These are phyloP conservation scores for Amauroascus niger DNA, from an alignment of 2,329 filamentous ascomycete genomes.

Conservation along the genomic window DNA sequence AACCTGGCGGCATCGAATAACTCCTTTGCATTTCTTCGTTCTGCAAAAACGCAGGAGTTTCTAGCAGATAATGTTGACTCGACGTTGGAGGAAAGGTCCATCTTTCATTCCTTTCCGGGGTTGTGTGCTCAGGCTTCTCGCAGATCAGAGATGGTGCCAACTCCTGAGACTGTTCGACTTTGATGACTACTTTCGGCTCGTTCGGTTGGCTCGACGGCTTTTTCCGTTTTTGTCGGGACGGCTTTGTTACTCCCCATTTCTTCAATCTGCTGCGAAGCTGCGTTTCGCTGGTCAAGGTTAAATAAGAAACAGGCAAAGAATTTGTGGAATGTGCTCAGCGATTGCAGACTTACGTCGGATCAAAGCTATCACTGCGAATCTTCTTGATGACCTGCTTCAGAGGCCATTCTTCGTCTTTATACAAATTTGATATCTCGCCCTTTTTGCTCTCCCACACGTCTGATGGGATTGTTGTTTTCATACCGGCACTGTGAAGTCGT, in stretches of 20 bases:
- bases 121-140: not conserved
- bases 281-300: slow-evolving; percentile 30
- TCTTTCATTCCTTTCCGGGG: not conserved
- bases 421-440: slow-evolving; percentile 33
- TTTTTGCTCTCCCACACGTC: slow-evolving; percentile 39
- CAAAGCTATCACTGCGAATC: slow-evolving; percentile 35
- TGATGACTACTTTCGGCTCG: not conserved
- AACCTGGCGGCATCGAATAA: not conserved
- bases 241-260: slow-evolving; percentile 39
- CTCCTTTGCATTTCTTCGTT: not conserved
- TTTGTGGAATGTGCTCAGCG: not conserved
- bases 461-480: slow-evolving; percentile 37
- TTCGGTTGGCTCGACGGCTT: slow-evolving; percentile 18
- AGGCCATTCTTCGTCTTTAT: slow-evolving; percentile 39
- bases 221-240: slow-evolving; percentile 36
- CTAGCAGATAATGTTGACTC: not conserved
- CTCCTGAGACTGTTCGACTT: not conserved
- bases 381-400: slow-evolving; percentile 39
- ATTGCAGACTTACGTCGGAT: slow-evolving; percentile 31
- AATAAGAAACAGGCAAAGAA: not conserved
- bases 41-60: not conserved
- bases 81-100: slow-evolving; percentile 4
- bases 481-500: slow-evolving; percentile 14
- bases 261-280: slow-evolving; percentile 37
- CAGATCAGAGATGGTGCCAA: not conserved